A percentile compares a stretch with the other conserved stretches of the same genome.
These are phyloP conservation scores for Hortaea sp. DNA, from an alignment of 2,329 filamentous ascomycete genomes.

Conservation along the genomic window DNA sequence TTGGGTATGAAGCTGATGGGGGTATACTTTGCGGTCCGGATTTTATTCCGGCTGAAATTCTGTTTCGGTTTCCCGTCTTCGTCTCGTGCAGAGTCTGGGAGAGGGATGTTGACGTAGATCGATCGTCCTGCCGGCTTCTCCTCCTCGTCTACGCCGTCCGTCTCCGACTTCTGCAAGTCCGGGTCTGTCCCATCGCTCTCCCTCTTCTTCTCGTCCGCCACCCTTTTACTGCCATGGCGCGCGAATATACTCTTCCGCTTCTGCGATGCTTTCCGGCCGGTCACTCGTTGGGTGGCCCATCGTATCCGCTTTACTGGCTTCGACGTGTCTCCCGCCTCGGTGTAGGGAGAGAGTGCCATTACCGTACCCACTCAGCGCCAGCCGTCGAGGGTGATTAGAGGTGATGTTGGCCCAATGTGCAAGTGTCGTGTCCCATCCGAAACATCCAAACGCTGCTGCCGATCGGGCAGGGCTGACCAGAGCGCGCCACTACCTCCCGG, in stretches of 20 bases:
- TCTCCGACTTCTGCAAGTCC: slow-evolving; percentile 11
- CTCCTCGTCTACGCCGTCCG: slow-evolving; percentile 21
- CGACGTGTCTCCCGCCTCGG: slow-evolving; percentile 42
- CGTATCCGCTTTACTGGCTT: slow-evolving; percentile 60
- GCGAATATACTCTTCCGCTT: slow-evolving; percentile 79
- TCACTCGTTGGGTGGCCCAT: slow-evolving; percentile 91
- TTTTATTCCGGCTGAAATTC: slow-evolving; percentile 83
- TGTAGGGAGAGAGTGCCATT: neutral
- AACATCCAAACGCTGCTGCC: neutral
- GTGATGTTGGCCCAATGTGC: neutral
- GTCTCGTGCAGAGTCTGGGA: slow-evolving; percentile 66
- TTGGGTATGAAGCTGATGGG: slow-evolving; percentile 91
- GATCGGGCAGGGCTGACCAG: neutral
- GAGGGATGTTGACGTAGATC: slow-evolving; percentile 76
- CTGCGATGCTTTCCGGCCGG: slow-evolving; percentile 60
- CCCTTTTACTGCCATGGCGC: slow-evolving; percentile 35
- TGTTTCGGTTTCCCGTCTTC: slow-evolving; percentile 65
- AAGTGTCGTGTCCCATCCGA: neutral
- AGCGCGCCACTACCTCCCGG: neutral
- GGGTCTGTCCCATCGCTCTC: slow-evolving; percentile 27
- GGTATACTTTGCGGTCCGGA: slow-evolving; percentile 95
- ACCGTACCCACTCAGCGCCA: neutral
- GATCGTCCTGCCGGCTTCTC: slow-evolving; percentile 40
- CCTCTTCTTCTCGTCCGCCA: slow-evolving; percentile 28
- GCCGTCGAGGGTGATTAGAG: neutral